phyloP scores from a whole-genome alignment of 768 basidiomycete species.

The Boletellus emodensis region DNA sequence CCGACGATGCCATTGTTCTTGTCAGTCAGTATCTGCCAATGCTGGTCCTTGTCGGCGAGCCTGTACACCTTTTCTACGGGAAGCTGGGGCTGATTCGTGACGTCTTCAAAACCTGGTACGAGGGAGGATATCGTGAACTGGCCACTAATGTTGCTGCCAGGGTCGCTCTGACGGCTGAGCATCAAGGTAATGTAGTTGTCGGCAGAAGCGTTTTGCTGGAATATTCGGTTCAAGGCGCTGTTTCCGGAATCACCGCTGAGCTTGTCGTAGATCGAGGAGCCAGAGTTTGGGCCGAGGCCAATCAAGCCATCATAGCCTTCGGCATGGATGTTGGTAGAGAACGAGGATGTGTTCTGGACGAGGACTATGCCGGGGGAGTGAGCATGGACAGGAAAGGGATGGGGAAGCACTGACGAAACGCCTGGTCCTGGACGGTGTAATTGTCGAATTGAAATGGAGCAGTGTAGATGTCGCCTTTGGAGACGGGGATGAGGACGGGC shows the following conservation, averaged over 20 bases:
- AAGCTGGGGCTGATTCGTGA: constrained; percentile 60
- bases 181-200: constrained; percentile 66
- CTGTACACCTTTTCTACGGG: constrained; percentile 61
- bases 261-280: constrained; percentile 59
- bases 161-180: constrained; percentile 57
- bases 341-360: constrained; percentile 58
- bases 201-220: constrained; percentile 51
- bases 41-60: constrained; percentile 63
- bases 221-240: constrained; percentile 61
- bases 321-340: constrained; percentile 54
- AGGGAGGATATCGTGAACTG: constrained; percentile 68
- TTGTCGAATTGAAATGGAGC: constrained; percentile 52
- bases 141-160: constrained; percentile 46
- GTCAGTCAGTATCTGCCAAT: constrained; percentile 77
- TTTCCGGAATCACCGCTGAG: constrained; percentile 48
- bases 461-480: constrained; percentile 52
- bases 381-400: not conserved
- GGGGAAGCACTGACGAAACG: constrained; percentile 48
- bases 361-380: constrained; percentile 42
- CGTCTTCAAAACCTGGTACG: constrained; percentile 56
- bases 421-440: constrained; percentile 58
- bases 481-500: not conserved
- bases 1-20: constrained; percentile 64
- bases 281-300: constrained; percentile 74
- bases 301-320: constrained; percentile 70